These are phyloP conservation scores for Periconia sp. DNA, from an alignment of 2,329 filamentous ascomycete genomes.

Conservation along the genomic window DNA sequence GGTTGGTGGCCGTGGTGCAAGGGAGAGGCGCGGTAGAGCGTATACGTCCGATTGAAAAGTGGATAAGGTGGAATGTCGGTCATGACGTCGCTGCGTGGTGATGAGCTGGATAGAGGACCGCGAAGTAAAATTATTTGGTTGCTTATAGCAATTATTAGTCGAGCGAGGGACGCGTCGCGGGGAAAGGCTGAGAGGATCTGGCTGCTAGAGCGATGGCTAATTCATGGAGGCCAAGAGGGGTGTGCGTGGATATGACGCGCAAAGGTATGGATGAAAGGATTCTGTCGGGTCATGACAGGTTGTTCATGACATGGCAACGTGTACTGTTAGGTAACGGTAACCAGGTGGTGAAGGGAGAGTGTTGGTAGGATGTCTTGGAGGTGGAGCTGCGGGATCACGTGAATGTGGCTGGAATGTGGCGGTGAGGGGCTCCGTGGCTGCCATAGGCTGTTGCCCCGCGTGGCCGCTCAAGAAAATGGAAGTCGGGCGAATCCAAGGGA, in stretches of 20 bases:
- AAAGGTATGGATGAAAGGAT: not conserved
- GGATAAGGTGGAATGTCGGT: conserved; percentile 44
- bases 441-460: conserved; percentile 13
- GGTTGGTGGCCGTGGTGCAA: conserved; percentile 50
- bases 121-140: not conserved
- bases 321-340: too few relatives aligned
- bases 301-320: not conserved
- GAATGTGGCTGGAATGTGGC: conserved; percentile 1
- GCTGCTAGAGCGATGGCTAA: not conserved
- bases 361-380: too few relatives aligned
- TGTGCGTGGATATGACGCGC: conserved; percentile 1
- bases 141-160: not conserved
- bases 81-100: conserved; percentile 19
- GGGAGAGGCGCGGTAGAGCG: conserved; percentile 56
- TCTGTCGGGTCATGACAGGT: not conserved
- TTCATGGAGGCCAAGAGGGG: not conserved
- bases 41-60: conserved; percentile 57
- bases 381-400: conserved; percentile 9
- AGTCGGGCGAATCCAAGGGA: conserved; percentile 15
- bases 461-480: conserved; percentile 10
- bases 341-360: too few relatives aligned
- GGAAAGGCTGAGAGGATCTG: not conserved
- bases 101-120: not conserved
- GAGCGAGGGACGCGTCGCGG: not conserved
- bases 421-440: conserved; percentile 1